Evolutionary conservation across 2,329 filamentous ascomycete species (phyloP).

Genomic region (Curvularia hawaiiensis): DNA sequence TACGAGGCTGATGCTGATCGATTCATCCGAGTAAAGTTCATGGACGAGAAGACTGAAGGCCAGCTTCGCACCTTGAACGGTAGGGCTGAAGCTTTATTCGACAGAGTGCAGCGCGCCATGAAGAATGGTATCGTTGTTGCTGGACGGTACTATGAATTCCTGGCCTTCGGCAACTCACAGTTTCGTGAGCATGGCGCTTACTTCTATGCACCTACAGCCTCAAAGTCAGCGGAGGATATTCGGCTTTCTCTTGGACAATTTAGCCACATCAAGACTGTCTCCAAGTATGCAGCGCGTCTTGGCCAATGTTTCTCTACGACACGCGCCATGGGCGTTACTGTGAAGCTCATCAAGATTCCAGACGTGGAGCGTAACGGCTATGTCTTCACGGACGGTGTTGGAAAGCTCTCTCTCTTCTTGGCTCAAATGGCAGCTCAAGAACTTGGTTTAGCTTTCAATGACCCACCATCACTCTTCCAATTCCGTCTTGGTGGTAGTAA

Average conservation of each 20-base stretch:
- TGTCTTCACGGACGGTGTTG: conserved; percentile 90
- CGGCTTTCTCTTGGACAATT: conserved; percentile 88
- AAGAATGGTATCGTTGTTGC: conserved; percentile 81
- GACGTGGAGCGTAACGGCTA: conserved; percentile 74
- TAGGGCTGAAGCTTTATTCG: conserved; percentile 66
- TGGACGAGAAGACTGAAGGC: conserved; percentile 71
- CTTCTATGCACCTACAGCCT: conserved; percentile 78
- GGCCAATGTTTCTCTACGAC: conserved; percentile 98
- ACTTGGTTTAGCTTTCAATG: conserved; percentile 62
- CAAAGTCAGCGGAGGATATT: conserved; percentile 75
- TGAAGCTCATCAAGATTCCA: conserved; percentile 62
- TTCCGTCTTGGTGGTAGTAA: conserved; percentile 94
- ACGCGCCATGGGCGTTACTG: conserved; percentile 69
- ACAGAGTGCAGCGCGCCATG: conserved; percentile 72
- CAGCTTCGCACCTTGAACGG: conserved; percentile 38
- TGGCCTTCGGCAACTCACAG: conserved; percentile 95
- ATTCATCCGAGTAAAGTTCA: conserved; percentile 89
- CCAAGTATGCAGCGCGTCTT: conserved; percentile 85
- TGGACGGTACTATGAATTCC: conserved; percentile 81
- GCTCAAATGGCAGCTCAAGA: conserved; percentile 75
- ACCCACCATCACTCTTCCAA: conserved; percentile 81
- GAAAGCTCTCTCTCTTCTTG: conserved; percentile 83
- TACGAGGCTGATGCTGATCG: conserved; percentile 72
- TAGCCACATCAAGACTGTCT: conserved; percentile 77
- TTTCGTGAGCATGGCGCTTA: conserved; percentile 91